Percentiles rank a stretch among this genome's conserved stretches.
Evolutionary conservation across 1,139 yeast genomes (phyloP).

Genomic region (Yamadazyma kanchanaburiensis): DNA sequence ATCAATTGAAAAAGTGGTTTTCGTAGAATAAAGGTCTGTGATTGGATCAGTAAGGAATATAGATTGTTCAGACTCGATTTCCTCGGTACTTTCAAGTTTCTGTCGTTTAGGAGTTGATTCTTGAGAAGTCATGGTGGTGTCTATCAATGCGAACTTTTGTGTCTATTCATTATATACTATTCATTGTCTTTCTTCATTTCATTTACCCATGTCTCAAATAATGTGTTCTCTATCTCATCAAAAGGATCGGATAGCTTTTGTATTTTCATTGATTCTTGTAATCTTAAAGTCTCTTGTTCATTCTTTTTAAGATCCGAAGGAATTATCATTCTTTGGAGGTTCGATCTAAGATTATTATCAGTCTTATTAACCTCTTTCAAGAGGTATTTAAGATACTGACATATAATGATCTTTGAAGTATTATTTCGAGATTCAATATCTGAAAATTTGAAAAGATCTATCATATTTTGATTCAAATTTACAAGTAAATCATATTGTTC

Average conservation of each 20-base stretch:
- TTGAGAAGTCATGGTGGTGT: too few species aligned
- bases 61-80: too few species aligned
- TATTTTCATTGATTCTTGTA: conserved; percentile 2
- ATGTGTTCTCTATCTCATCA: conserved; percentile 44
- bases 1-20: too few species aligned
- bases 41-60: too few species aligned
- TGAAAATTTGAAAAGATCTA: conserved; percentile 24
- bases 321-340: conserved; percentile 29
- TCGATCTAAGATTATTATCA: conserved; percentile 13
- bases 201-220: conserved; percentile 43
- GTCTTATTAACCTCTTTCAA: conserved; percentile 34
- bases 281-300: conserved; percentile 7
- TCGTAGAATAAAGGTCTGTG: too few species aligned
- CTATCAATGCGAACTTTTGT: too few species aligned
- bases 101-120: too few species aligned
- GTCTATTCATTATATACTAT: too few species aligned
- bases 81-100: too few species aligned
- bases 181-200: conserved; percentile 21
- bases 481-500: conserved; percentile 36
- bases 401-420: conserved; percentile 25
- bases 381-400: conserved; percentile 40
- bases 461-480: conserved; percentile 27
- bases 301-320: conserved; percentile 28
- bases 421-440: conserved; percentile 15
- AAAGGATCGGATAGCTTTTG: conserved; percentile 17